Evolutionary conservation across 768 basidiomycete genomes (phyloP), one percentile per base, ranked within the genome.

Genomic region (Kwoniella dendrophila): DNA sequence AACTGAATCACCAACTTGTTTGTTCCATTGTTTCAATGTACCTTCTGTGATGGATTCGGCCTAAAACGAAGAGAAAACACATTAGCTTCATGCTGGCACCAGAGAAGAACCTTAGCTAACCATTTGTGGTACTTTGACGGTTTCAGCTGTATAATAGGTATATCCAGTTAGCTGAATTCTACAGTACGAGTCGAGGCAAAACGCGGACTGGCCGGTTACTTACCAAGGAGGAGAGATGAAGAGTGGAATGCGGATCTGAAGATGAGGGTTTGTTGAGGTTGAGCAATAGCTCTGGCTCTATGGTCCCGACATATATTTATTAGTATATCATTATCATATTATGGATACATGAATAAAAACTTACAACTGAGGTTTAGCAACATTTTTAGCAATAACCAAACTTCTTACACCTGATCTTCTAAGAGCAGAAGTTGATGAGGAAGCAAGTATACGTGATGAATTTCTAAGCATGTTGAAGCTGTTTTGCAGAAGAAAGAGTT

Each of bases 11-110:
- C 95, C 95, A 53, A 90, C 87, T 80, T 94, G 86, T 82, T 97
- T 97, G 69, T 85, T 83, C 92, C 92, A 99, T 27, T 89, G 83
- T 82, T 93, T 96, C 53, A 99, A 83, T 4, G 95, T 98, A 34
- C 95, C 95, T 80, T 99, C 95, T 36, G 91, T 90, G 80, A 98
- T 97, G 64, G 94, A 97, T 79, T 97, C 94, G 27, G 95, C 78
- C 73, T 75, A 52, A 3, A 12, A 2, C 18, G 34, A 0, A n/a
- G 14, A 49, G 43, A 11, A 54, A 24, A 20, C 10, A 16, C 14
- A 24, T 59, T 61, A 60, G 59, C 41, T 18, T 47, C 3, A 40
- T 10, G 59, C 41, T 18, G 10, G 22, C 4, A 36, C 12, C 12
- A 10, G 51, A 33, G 22, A 26, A 20, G 11, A 32, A 27, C 4